Conservation (phyloP, 2,329 filamentous ascomycete species). For the Tolypocladium amazonense region DNA sequence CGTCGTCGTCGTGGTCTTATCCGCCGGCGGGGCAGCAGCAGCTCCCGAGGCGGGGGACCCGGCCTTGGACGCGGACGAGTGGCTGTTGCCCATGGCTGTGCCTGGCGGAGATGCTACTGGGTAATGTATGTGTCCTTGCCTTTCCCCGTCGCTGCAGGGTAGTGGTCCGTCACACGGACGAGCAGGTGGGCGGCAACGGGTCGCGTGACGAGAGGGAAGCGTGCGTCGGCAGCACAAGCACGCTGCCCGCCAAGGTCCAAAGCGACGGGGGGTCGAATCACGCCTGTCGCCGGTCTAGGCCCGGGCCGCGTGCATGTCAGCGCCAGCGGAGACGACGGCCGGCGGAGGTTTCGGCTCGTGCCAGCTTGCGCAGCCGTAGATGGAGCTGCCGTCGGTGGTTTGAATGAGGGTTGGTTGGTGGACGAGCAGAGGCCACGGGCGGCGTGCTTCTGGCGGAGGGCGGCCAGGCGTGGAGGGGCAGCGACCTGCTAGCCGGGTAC, state of each 20-base stretch:
- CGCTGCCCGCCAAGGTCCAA: not conserved
- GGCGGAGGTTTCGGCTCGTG: not conserved
- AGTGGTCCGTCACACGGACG: not conserved
- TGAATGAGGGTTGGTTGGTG: not conserved
- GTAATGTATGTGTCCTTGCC: not conserved
- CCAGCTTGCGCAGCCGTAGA: not conserved
- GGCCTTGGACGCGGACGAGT: slow-evolving; percentile 26
- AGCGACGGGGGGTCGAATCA: not conserved
- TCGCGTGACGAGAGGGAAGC: not conserved
- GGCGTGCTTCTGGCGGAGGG: not conserved
- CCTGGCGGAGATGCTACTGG: not conserved
- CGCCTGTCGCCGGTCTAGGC: not conserved
- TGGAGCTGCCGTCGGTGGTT: not conserved
- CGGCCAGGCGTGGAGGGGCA: not conserved
- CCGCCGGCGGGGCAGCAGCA: slow-evolving; percentile 4
- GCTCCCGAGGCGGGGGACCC: slow-evolving; percentile 17
- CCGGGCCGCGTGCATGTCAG: slow-evolving; percentile 1
- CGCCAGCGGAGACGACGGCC: not conserved
- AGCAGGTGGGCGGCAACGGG: not conserved
- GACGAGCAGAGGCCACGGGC: not conserved
- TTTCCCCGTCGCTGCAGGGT: not conserved
- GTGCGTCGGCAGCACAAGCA: not conserved
- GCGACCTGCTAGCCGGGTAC: not conserved
- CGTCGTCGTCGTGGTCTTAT: slow-evolving; percentile 6
- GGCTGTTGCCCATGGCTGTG: slow-evolving; percentile 26